Base-by-base conservation (phyloP, 768 basidiomycete genomes). In the Leucocoprinus birnbaumii region DNA sequence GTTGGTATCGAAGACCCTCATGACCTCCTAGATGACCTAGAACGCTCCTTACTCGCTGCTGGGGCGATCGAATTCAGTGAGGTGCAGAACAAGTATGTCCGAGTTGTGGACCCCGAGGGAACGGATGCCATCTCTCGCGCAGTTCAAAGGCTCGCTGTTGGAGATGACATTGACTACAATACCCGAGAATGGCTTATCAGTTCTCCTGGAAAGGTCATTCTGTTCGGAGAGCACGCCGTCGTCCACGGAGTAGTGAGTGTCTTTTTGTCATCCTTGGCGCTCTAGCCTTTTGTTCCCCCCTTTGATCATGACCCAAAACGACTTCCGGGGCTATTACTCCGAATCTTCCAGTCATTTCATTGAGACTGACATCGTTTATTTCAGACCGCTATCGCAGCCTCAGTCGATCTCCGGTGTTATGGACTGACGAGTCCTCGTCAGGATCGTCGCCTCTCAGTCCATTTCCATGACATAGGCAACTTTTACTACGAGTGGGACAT, bases 171-270 rank as follows among this genome's bases (percentile, higher is more conserved):
- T 57, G 65, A 55, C 24, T 70, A 72, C 46, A 65, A 80, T 48
- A 69, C 73, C 45, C 38, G 60, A 38, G 87, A 90, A 65, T 91
- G 91, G 86, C 80, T 97, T 50, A 87, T 98, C 55, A 94, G 93
- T 55, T 94, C 97, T 2, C 97, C 97, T 7, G 97, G 97, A 22
- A 99, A 99, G 67, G 91, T 98, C 56, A 98, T 99, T 60, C 70
- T 99, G 58, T 99, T 98, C 61, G 97, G 97, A 46, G 97, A 99
- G 72, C 97, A 99, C 70, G 96, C 97, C 16, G 97, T 99, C 48
- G 97, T 99, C 18, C 88, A 98, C 67, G 97, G 97, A 51, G 89
- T 94, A 48, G 94, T 94, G 66, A 79, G 91, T 84, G 26, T 59
- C 14, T 55, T 59, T 62, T 51, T 46, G 21, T 57, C 34, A 2